Evolutionary conservation across 306 rosid genomes (phyloP).

Genomic region (Trifolium dubium): DNA sequence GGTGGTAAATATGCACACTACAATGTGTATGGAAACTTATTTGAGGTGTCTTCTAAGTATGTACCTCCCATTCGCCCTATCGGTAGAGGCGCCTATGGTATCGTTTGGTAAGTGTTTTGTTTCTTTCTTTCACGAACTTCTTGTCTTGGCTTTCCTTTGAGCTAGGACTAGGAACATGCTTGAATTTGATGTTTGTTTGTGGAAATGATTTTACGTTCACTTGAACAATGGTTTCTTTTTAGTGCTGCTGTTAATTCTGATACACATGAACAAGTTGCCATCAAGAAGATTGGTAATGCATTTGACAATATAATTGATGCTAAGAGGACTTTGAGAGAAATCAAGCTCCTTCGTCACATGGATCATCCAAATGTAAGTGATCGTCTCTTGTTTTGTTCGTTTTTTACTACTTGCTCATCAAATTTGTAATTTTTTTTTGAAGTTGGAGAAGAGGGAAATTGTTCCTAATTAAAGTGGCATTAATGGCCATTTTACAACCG

Average conservation of each 20-base stretch:
- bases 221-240: slow-evolving; percentile 27
- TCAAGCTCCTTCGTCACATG: slow-evolving; percentile 97
- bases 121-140: slow-evolving; percentile 12
- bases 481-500: neutral
- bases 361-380: slow-evolving; percentile 82
- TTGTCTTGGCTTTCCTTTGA: neutral
- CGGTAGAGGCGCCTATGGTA: slow-evolving; percentile 95
- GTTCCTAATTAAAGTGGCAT: neutral
- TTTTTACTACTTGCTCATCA: neutral
- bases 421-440: neutral
- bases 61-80: slow-evolving; percentile 94
- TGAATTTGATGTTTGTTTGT: slow-evolving; percentile 7
- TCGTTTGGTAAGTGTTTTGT: slow-evolving; percentile 70
- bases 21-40: slow-evolving; percentile 93
- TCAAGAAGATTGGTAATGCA: slow-evolving; percentile 94
- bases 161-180: neutral
- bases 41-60: slow-evolving; percentile 91
- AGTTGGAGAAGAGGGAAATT: neutral
- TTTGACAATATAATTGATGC: slow-evolving; percentile 96
- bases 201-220: slow-evolving; percentile 21
- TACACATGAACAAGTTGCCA: slow-evolving; percentile 92
- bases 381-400: slow-evolving; percentile 13
- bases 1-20: slow-evolving; percentile 91
- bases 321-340: slow-evolving; percentile 92
- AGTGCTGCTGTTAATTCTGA: slow-evolving; percentile 95